A percentile compares a stretch with the other conserved stretches of the same genome.
Evolutionary conservation across 2,329 filamentous ascomycete species (phyloP).

Genomic region (Albophoma yamanashiensis): DNA sequence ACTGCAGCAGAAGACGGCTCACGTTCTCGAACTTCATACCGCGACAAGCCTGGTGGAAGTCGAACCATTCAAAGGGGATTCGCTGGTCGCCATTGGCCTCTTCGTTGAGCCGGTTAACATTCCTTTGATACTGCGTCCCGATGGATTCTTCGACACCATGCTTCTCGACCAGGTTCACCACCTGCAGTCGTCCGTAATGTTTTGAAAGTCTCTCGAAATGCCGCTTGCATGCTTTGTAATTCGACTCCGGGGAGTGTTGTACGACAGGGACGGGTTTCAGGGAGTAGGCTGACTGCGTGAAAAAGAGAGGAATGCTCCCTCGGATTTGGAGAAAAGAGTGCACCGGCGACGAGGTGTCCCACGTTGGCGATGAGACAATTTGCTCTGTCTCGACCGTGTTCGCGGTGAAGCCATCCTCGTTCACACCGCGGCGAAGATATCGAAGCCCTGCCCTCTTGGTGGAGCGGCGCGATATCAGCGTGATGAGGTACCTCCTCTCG

Average conservation of each 20-base stretch:
- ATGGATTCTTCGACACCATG: slow-evolving; percentile 72
- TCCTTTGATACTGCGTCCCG: slow-evolving; percentile 65
- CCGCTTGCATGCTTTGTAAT: slow-evolving; percentile 64
- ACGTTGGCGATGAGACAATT: slow-evolving; percentile 63
- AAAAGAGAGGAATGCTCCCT: slow-evolving; percentile 89
- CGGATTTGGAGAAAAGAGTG: slow-evolving; percentile 82
- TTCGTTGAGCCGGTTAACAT: slow-evolving; percentile 56
- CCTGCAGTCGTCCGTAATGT: slow-evolving; percentile 67
- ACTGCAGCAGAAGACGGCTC: slow-evolving; percentile 59
- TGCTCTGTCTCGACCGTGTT: slow-evolving; percentile 96
- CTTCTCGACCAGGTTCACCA: slow-evolving; percentile 81
- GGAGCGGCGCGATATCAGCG: slow-evolving; percentile 81
- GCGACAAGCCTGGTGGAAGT: slow-evolving; percentile 85
- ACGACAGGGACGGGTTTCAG: slow-evolving; percentile 78
- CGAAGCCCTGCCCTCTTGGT: slow-evolving; percentile 77
- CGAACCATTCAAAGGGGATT: slow-evolving; percentile 82
- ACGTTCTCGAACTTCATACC: slow-evolving; percentile 99
- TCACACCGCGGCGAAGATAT: slow-evolving; percentile 81
- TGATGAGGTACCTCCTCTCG: slow-evolving; percentile 62
- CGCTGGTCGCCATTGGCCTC: slow-evolving; percentile 33
- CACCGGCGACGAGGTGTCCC: slow-evolving; percentile 49
- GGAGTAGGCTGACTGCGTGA: slow-evolving; percentile 88
- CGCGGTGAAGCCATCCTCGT: slow-evolving; percentile 79
- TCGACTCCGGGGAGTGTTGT: slow-evolving; percentile 70
- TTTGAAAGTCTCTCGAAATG: slow-evolving; percentile 64